Conservation (phyloP, 352 stramenopile species). For the Globisporangium emineosum region DNA sequence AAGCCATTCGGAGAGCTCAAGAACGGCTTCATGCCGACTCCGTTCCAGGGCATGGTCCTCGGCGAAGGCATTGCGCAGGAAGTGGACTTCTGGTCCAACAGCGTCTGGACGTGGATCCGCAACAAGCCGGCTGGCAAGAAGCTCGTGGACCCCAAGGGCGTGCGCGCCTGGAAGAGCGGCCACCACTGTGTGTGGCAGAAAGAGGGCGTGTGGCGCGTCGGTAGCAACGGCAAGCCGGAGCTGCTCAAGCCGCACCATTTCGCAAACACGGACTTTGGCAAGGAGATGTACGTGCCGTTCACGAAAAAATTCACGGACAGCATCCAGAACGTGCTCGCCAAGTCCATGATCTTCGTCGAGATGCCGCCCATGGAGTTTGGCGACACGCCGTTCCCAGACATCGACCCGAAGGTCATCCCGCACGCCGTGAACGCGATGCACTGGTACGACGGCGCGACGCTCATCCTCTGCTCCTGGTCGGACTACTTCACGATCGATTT, state of each 20-base stretch:
- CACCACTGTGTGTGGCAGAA: slow-evolving; percentile 73
- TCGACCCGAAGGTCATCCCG: slow-evolving; percentile 49
- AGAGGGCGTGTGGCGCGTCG: slow-evolving; percentile 73
- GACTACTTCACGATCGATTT: slow-evolving; percentile 78
- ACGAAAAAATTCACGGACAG: slow-evolving; percentile 45
- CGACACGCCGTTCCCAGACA: slow-evolving; percentile 56
- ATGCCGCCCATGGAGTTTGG: slow-evolving; percentile 75
- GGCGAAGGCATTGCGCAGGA: slow-evolving; percentile 56
- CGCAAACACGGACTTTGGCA: slow-evolving; percentile 57
- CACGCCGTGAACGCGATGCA: slow-evolving; percentile 83
- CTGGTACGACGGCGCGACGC: slow-evolving; percentile 90
- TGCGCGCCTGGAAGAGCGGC: slow-evolving; percentile 67
- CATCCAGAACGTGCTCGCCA: slow-evolving; percentile 54
- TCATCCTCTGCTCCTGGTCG: slow-evolving; percentile 71
- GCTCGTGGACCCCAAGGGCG: slow-evolving; percentile 46
- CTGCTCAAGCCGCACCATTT: slow-evolving; percentile 75
- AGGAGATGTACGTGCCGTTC: slow-evolving; percentile 82
- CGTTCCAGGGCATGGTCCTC: slow-evolving; percentile 79
- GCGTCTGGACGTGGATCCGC: slow-evolving; percentile 64
- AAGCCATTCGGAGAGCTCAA: slow-evolving; percentile 64
- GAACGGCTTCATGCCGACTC: slow-evolving; percentile 65
- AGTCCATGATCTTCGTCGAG: slow-evolving; percentile 77
- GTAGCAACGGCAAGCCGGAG: slow-evolving; percentile 34
- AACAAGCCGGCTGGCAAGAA: slow-evolving; percentile 40
- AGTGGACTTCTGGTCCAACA: slow-evolving; percentile 72